phyloP scores from a whole-genome alignment of 2,329 filamentous ascomycete species.

The Epichloe hybrida region DNA sequence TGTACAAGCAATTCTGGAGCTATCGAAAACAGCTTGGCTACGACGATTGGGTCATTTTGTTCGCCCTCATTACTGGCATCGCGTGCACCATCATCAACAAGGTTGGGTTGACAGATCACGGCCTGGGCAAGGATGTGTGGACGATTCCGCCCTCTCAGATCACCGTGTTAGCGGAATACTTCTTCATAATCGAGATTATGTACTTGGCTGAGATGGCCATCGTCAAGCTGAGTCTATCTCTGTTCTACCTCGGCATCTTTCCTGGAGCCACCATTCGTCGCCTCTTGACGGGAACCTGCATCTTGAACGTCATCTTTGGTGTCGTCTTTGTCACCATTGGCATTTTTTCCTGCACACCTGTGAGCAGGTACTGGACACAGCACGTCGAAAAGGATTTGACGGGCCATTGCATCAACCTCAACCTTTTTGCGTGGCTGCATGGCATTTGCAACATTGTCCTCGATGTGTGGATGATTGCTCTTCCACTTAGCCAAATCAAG shows the following conservation, averaged over 20 bases:
- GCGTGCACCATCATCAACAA: constrained; percentile 13
- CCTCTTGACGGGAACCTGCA: constrained; percentile 19
- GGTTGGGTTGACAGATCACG: constrained; percentile 12
- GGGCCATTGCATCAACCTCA: constrained; percentile 3
- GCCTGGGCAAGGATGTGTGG: constrained; percentile 23
- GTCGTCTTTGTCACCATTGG: constrained; percentile 18
- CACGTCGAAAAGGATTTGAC: constrained; percentile 21
- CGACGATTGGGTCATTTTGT: constrained; percentile 17
- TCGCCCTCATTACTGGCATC: constrained; percentile 10
- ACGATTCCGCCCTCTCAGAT: constrained; percentile 14
- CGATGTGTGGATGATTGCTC: constrained; percentile 6
- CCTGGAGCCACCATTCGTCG: constrained; percentile 16
- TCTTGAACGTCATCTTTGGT: constrained; percentile 18
- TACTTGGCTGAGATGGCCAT: constrained; percentile 18
- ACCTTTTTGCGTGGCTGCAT: constrained; percentile 4
- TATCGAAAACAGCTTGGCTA: constrained; percentile 17
- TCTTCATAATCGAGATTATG: constrained; percentile 22
- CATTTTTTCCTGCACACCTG: constrained; percentile 27
- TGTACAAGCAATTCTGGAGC: constrained; percentile 14
- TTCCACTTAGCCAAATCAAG: constrained; percentile 5
- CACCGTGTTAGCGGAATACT: constrained; percentile 14
- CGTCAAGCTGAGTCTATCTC: constrained; percentile 26
- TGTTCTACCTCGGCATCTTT: constrained; percentile 30
- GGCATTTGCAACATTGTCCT: background rate
- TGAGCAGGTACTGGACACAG: constrained; percentile 25